These are phyloP conservation scores for Candida sp. DNA, from an alignment of 1,139 yeast genomes.

Conservation along the genomic window DNA sequence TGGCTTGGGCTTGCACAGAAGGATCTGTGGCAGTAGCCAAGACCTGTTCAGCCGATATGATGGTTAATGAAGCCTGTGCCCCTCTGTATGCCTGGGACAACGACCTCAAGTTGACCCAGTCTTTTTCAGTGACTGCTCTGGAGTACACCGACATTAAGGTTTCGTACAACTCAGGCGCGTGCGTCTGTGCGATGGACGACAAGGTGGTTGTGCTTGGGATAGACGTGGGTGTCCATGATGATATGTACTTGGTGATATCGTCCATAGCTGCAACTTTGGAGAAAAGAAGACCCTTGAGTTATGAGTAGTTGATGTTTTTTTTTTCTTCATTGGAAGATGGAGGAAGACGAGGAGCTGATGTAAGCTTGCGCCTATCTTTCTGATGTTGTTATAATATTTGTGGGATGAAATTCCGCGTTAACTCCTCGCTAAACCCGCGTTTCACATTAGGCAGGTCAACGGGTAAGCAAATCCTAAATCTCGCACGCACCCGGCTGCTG, in stretches of 20 bases:
- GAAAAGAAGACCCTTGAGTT: no score
- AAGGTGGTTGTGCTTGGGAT: constrained; percentile 22
- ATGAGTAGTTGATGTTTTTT: no score
- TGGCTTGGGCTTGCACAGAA: constrained; percentile 28
- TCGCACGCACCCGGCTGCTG: no score
- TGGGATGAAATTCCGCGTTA: no score
- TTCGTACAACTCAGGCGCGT: constrained; percentile 20
- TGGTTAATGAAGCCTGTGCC: constrained; percentile 40
- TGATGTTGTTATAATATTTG: no score
- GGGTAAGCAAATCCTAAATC: no score
- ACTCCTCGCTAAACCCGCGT: no score
- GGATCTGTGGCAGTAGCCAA: constrained; percentile 44
- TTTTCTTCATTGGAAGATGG: no score
- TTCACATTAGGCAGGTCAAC: no score
- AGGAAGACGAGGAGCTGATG: no score
- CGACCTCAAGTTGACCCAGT: constrained; percentile 15
- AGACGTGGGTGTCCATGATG: constrained; percentile 27
- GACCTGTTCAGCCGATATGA: constrained; percentile 31
- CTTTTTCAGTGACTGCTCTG: constrained; percentile 15
- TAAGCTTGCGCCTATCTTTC: no score
- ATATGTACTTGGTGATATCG: not conserved
- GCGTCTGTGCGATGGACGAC: constrained; percentile 25
- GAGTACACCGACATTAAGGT: constrained; percentile 21
- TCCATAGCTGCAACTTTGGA: no score
- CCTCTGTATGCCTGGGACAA: constrained; percentile 28